These are phyloP conservation scores for Cladophialophora psammophila DNA, from an alignment of 2,329 filamentous ascomycete genomes.

Conservation along the genomic window DNA sequence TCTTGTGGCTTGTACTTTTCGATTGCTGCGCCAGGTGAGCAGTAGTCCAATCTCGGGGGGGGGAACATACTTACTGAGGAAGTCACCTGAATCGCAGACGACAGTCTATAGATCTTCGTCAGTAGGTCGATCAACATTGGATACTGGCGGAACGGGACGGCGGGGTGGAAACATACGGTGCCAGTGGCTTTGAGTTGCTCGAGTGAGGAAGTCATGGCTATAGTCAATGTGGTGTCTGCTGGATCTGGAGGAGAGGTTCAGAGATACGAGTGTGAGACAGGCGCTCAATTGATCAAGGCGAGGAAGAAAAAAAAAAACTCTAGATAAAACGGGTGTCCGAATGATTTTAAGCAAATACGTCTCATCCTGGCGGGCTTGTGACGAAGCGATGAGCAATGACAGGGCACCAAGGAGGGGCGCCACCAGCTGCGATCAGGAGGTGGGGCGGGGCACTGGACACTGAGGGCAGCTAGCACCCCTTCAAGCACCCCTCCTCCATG, in stretches of 20 bases:
- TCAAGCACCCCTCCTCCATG: not conserved
- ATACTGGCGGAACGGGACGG: conserved; percentile 19
- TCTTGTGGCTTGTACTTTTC: conserved; percentile 99
- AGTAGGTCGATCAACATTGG: conserved; percentile 7
- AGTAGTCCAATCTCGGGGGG: conserved; percentile 16
- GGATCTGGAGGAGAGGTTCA: not conserved
- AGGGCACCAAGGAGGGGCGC: not conserved
- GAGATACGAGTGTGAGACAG: not conserved
- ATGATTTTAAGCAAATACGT: conserved; percentile 7
- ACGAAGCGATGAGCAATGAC: conserved; percentile 10
- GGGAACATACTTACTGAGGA: conserved; percentile 68
- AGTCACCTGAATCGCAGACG: conserved; percentile 95
- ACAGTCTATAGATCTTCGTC: conserved; percentile 69
- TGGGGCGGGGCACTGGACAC: not conserved
- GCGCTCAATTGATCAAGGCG: not conserved
- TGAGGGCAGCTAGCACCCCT: conserved; percentile 1
- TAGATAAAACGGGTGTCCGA: not conserved
- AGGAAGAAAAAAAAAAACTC: not conserved
- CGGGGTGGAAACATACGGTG: conserved; percentile 73
- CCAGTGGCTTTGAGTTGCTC: conserved; percentile 96
- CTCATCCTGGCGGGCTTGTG: conserved; percentile 1
- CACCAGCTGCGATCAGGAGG: not conserved
- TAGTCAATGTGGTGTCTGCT: not conserved
- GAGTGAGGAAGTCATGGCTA: conserved; percentile 81
- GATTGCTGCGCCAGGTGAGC: conserved; percentile 71